Base-by-base conservation (phyloP, 345 rosid genomes). In the Boechera divaricarpa region DNA sequence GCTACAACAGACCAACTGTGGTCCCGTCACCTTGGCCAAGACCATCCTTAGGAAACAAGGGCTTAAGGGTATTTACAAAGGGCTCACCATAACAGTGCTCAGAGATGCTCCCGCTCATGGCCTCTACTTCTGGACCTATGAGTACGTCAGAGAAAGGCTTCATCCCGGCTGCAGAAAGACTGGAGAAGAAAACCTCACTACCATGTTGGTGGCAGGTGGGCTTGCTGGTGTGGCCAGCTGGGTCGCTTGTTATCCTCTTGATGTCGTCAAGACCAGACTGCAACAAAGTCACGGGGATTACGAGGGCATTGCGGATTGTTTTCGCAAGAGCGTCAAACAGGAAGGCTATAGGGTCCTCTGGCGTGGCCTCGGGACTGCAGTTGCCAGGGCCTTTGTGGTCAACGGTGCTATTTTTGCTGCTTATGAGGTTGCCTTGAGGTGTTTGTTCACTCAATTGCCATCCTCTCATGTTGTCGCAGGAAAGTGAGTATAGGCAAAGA, bases 351-450 rank as follows among this genome's bases (percentile, higher is more conserved):
- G 78, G 0, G 90, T 94, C 72, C 92, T 92, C 26, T 94, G 92
- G 92, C 79, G 97, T 65, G 98, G 98, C n/a, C 70, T 94, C 28
- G 98, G 97, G 41, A 92, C 99, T 74, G 99, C 98, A n/a, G 96
- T 95, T 54, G 82, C 96, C 57, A 85, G 98, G 83, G 99, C 99
- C 64, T 95, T 95, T 81, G 87, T 92, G 5, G 99, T 95, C 71
- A 92, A 95, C 65, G 98, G 94, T 3, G 94, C 98, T 32, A 61
- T 95, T 11, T 95, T 94, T 81, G 72, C 91, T 64, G 97, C 98
- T 12, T 92, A 92, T 32, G 98, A 92, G 82, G 83, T 86, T 18
- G 86, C 98, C 13, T 82, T 94, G 81, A 83, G 98, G 84, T 90
- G 92, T 80, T 82, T 92, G 38, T 87, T 90, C 85, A 76, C 69